Evolutionary conservation across 2,329 filamentous ascomycete species (phyloP).

Genomic region (Colletotrichum aenigma): DNA sequence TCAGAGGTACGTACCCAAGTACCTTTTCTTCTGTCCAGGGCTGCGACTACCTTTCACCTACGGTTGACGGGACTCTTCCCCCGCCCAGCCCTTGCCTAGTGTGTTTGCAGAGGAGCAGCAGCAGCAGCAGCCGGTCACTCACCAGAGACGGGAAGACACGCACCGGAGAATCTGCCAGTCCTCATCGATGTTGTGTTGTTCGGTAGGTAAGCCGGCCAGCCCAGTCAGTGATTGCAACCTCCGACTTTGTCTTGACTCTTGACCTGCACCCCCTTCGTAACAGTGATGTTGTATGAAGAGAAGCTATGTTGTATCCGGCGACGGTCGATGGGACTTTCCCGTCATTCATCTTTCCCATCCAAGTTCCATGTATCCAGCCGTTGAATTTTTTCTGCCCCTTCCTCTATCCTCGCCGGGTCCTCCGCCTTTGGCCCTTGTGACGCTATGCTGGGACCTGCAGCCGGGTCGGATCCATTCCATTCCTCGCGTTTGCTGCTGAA

Average conservation of each 20-base stretch:
- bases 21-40: not conserved
- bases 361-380: not conserved
- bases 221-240: not conserved
- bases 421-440: conserved; percentile 10
- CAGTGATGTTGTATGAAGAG: not conserved
- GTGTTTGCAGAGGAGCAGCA: not conserved
- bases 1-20: not conserved
- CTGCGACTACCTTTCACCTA: not conserved
- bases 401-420: not conserved
- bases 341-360: not conserved
- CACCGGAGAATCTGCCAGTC: not conserved
- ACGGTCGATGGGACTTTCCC: not conserved
- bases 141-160: not conserved
- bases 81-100: not conserved
- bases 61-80: conserved; percentile 1
- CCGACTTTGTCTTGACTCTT: not conserved
- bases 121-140: not conserved
- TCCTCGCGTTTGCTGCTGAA: conserved; percentile 14
- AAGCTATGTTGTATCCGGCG: not conserved
- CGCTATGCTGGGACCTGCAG: conserved; percentile 20
- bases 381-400: not conserved
- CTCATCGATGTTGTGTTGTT: not conserved
- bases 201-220: not conserved
- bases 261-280: not conserved
- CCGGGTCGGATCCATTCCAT: conserved; percentile 5